Percentiles rank a stretch among this genome's conserved stretches.
These are phyloP conservation scores for Hanseniaspora pseudoguilliermondii DNA, from an alignment of 805 yeast species.

Conservation along the genomic window DNA sequence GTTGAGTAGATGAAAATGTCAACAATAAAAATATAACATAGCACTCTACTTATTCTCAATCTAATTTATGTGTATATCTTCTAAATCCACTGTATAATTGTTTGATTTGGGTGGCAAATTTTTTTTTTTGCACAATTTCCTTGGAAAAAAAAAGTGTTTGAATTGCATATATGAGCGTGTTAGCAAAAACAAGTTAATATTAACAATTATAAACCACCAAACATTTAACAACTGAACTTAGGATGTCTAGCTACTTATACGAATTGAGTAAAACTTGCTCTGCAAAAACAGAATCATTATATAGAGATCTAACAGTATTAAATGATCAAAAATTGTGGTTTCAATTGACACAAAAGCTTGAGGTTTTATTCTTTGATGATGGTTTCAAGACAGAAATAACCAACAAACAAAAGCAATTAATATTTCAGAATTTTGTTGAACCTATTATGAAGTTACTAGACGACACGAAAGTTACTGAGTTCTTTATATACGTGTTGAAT, in stretches of 20 bases:
- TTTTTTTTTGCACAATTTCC: background rate
- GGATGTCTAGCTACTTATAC: constrained; percentile 3
- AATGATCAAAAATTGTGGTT: constrained; percentile 91
- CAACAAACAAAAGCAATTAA: constrained; percentile 56
- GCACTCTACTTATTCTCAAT: too few relatives aligned
- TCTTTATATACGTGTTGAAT: constrained; percentile 46
- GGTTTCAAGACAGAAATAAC: constrained; percentile 39
- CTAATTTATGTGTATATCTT: background rate
- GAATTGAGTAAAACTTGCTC: background rate
- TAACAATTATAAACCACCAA: background rate
- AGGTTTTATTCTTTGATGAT: constrained; percentile 40
- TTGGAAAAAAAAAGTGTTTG: background rate
- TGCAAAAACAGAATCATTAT: constrained; percentile 13
- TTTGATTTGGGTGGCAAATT: background rate
- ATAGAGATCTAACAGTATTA: constrained; percentile 52
- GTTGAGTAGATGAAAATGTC: too few relatives aligned
- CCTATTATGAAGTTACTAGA: constrained; percentile 60
- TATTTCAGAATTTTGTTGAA: constrained; percentile 37
- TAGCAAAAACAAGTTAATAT: background rate
- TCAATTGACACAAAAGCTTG: constrained; percentile 65
- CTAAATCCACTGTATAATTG: background rate
- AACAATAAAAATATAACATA: too few relatives aligned
- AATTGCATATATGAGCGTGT: background rate
- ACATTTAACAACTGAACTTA: too few relatives aligned
- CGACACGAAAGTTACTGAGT: constrained; percentile 64